Percentiles rank a stretch among this genome's conserved stretches.
phyloP scores from a whole-genome alignment of 345 rosid species.

The Eucalyptus decipiens region DNA sequence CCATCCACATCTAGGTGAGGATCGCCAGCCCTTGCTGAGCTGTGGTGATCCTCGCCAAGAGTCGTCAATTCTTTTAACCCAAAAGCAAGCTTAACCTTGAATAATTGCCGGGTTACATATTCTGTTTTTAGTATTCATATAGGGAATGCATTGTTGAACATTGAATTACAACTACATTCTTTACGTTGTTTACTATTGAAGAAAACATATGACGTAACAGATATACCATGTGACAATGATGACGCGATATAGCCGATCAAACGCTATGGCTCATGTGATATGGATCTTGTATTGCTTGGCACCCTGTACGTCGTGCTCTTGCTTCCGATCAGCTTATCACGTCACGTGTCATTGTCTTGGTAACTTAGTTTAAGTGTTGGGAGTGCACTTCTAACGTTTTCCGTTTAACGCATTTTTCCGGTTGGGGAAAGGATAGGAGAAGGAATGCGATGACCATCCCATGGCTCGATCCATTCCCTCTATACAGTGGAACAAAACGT shows the following conservation, averaged over 20 bases:
- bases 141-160: not conserved
- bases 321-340: not conserved
- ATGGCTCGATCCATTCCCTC: not conserved
- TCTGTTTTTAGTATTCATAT: not conserved
- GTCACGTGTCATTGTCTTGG: not conserved
- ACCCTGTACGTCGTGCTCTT: not conserved
- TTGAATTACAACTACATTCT: not conserved
- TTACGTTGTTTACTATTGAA: not conserved
- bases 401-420: not conserved
- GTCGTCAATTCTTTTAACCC: no score
- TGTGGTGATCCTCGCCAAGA: no score
- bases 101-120: not conserved
- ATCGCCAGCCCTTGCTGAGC: no score
- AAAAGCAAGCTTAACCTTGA: not conserved
- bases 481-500: not conserved
- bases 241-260: fast-evolving
- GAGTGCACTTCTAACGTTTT: not conserved
- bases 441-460: not conserved
- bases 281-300: not conserved
- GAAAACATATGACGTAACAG: not conserved
- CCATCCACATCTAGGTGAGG: no score
- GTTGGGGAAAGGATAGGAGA: not conserved
- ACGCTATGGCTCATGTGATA: fast-evolving
- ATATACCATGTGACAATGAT: not conserved
- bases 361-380: not conserved